phyloP scores from a whole-genome alignment of 139 green algal genomes.

The Parachlorella kessleri region DNA sequence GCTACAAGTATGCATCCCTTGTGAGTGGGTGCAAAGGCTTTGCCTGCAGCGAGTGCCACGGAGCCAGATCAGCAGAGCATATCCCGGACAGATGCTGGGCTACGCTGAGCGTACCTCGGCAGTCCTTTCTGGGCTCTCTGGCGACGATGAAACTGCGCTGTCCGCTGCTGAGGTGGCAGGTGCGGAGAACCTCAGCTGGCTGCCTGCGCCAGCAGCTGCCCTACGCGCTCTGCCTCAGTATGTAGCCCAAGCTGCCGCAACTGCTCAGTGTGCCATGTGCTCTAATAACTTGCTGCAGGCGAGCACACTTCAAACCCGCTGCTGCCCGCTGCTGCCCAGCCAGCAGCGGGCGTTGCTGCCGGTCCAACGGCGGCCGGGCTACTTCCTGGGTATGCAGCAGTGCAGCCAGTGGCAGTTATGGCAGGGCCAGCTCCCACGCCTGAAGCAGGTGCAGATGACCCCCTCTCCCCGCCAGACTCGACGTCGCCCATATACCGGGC shows the following conservation, averaged over 20 bases:
- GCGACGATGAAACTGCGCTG: slow-evolving; percentile 31
- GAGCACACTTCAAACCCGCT: slow-evolving; percentile 21
- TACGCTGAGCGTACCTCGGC: slow-evolving; percentile 27
- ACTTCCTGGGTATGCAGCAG: no score
- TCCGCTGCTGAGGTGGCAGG: slow-evolving; percentile 26
- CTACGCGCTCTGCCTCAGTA: no score
- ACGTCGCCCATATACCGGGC: slow-evolving; percentile 25
- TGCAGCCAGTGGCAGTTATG: background rate
- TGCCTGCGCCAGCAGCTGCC: background rate
- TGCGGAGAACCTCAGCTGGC: no score
- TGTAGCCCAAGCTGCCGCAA: no score
- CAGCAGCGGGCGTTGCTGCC: no score
- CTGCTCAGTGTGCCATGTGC: no score
- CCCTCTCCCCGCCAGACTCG: slow-evolving; percentile 6
- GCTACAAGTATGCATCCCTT: background rate
- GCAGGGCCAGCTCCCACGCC: background rate
- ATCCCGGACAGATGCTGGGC: slow-evolving; percentile 9
- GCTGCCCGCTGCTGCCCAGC: background rate
- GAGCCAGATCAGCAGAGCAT: slow-evolving; percentile 28
- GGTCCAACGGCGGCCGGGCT: no score
- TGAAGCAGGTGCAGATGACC: background rate
- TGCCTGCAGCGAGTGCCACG: slow-evolving; percentile 25
- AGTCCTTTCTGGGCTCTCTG: slow-evolving; percentile 26
- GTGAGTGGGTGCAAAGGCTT: background rate
- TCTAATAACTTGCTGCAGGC: no score